These are phyloP conservation scores for Epichloe elymi DNA, from an alignment of 2,329 filamentous ascomycete genomes.

Conservation along the genomic window DNA sequence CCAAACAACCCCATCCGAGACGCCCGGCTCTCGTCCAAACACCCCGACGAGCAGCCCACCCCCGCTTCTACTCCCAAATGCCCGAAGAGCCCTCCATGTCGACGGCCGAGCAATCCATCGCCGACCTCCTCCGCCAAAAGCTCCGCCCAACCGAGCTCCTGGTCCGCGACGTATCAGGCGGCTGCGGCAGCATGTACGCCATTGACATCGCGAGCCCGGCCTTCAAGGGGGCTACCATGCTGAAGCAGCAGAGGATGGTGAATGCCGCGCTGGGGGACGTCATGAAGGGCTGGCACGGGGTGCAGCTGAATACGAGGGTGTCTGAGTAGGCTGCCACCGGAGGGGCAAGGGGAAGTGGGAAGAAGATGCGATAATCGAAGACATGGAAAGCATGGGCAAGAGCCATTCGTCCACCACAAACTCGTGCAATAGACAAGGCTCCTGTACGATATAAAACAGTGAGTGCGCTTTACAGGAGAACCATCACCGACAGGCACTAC, in stretches of 20 bases:
- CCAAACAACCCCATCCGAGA: not conserved
- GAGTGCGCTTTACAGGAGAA: not conserved
- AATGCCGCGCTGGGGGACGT: conserved; percentile 62
- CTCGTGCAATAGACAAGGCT: too few relatives aligned
- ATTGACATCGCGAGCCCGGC: conserved; percentile 61
- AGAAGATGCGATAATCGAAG: not conserved
- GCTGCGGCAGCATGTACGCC: conserved; percentile 79
- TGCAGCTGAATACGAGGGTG: conserved; percentile 62
- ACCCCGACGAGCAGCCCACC: not conserved
- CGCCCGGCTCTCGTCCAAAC: too few relatives aligned
- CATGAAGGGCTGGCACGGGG: conserved; percentile 70
- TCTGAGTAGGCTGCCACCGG: conserved; percentile 9
- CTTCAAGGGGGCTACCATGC: conserved; percentile 57
- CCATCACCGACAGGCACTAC: not conserved
- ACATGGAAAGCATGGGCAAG: not conserved
- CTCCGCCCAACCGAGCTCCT: conserved; percentile 39
- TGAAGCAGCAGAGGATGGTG: conserved; percentile 75
- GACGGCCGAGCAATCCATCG: conserved; percentile 46
- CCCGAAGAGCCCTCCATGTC: conserved; percentile 16
- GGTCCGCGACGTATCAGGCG: conserved; percentile 71
- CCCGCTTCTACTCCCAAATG: not conserved
- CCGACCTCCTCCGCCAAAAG: conserved; percentile 36
- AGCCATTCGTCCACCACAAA: too few relatives aligned
- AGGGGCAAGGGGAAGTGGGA: not conserved
- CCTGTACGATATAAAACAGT: not conserved